These are phyloP conservation scores for Amaranthus hypochondriacus DNA, from an alignment of 148 eudicot species.

Conservation along the genomic window DNA sequence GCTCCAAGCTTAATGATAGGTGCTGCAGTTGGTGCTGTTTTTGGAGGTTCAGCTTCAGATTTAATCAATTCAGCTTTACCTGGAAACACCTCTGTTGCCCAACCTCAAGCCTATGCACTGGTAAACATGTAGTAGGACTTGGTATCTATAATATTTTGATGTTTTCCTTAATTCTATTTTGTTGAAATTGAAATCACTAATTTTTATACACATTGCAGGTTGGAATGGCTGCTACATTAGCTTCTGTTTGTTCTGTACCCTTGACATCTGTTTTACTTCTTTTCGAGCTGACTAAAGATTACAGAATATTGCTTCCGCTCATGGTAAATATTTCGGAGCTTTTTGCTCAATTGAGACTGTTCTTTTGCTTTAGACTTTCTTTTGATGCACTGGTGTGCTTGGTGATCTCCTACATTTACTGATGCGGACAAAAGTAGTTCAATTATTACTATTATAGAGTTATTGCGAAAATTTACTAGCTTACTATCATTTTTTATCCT, in stretches of 20 bases:
- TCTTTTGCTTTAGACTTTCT: not conserved
- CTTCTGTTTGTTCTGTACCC: slow-evolving; percentile 95
- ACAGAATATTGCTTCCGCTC: slow-evolving; percentile 94
- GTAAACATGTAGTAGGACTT: slow-evolving; percentile 29
- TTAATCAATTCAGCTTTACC: slow-evolving; percentile 78
- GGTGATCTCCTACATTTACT: not conserved
- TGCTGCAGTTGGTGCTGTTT: slow-evolving; percentile 98
- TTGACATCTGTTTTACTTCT: slow-evolving; percentile 90
- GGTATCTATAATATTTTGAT: not conserved
- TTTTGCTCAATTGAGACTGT: slow-evolving; percentile 8
- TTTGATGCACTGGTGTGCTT: not conserved
- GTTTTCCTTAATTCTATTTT: not conserved
- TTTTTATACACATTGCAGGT: slow-evolving; percentile 49
- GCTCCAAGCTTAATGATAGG: slow-evolving; percentile 99
- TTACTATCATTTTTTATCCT: too few relatives aligned
- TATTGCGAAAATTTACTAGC: too few relatives aligned
- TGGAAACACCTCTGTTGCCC: slow-evolving; percentile 82
- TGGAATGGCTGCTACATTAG: slow-evolving; percentile 98
- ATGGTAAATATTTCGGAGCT: slow-evolving; percentile 46
- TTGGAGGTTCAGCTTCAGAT: slow-evolving; percentile 86
- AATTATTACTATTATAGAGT: not conserved
- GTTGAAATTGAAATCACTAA: not conserved
- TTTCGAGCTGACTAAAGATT: slow-evolving; percentile 96
- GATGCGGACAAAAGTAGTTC: not conserved
- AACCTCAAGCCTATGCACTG: slow-evolving; percentile 97